These are phyloP conservation scores for Blastobotrys parvus DNA, from an alignment of 805 yeast genomes.

Conservation along the genomic window DNA sequence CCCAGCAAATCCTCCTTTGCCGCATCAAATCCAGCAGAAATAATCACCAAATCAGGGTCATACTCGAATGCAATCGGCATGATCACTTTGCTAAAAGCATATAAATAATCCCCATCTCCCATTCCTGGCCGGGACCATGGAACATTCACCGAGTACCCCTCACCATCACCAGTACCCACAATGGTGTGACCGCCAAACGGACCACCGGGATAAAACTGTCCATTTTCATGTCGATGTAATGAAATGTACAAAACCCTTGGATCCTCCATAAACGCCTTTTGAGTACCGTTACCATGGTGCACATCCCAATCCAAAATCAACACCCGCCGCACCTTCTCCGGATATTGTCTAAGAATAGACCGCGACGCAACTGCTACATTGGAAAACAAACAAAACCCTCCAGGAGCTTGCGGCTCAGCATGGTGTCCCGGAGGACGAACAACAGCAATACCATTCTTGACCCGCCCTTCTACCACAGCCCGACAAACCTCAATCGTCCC, in stretches of 20 bases:
- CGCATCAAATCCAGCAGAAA: conserved; percentile 96
- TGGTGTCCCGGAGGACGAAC: conserved; percentile 99
- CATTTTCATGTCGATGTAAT: conserved; percentile 85
- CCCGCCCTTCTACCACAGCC: conserved; percentile 89
- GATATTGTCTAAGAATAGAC: conserved; percentile 69
- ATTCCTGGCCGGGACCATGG: conserved; percentile 93
- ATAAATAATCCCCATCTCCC: conserved; percentile 91
- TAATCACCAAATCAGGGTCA: conserved; percentile 85
- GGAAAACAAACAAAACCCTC: conserved; percentile 92
- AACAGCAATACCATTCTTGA: conserved; percentile 86
- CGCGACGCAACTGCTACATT: conserved; percentile 97
- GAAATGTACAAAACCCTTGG: conserved; percentile 88
- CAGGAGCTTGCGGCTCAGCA: conserved; percentile 95
- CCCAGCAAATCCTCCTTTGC: conserved; percentile 98
- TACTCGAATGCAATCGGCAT: conserved; percentile 86
- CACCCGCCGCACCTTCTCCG: conserved; percentile 78
- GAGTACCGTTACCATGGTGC: conserved; percentile 99
- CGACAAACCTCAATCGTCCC: conserved; percentile 95
- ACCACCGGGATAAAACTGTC: conserved; percentile 91
- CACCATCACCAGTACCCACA: conserved; percentile 80
- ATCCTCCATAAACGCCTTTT: conserved; percentile 80
- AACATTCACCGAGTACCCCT: conserved; percentile 79
- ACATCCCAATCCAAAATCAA: conserved; percentile 95
- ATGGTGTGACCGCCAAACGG: conserved; percentile 72
- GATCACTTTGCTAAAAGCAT: conserved; percentile 78